A percentile compares a stretch with the other conserved stretches of the same genome.
phyloP scores from a whole-genome alignment of 208 protist genomes.

The Wallacemonas sp. region DNA sequence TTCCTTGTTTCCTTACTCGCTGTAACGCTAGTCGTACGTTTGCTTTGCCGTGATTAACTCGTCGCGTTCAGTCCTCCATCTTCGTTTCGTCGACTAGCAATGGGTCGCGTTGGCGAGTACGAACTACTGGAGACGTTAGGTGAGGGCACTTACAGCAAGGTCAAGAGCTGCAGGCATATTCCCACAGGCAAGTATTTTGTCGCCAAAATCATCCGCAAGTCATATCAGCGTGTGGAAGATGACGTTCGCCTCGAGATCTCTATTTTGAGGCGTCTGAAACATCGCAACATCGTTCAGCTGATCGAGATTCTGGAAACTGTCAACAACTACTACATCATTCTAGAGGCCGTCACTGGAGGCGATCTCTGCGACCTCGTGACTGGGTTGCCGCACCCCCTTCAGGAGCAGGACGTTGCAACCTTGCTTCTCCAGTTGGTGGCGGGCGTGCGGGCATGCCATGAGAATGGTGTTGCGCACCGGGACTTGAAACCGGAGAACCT shows the following conservation, averaged over 20 bases:
- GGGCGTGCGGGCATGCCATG: constrained; percentile 71
- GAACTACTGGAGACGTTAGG: constrained; percentile 80
- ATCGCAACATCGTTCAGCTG: constrained; percentile 83
- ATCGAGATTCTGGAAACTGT: constrained; percentile 81
- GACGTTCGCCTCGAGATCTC: constrained; percentile 84
- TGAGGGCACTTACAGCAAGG: constrained; percentile 76
- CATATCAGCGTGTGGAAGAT: constrained; percentile 58
- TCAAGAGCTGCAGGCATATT: constrained; percentile 78
- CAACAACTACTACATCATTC: constrained; percentile 90
- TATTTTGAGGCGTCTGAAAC: constrained; percentile 72
- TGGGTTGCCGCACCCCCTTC: constrained; percentile 42
- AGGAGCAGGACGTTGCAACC: constrained; percentile 61
- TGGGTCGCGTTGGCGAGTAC: constrained; percentile 84
- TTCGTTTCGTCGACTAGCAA: too few species aligned
- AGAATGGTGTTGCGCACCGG: constrained; percentile 88
- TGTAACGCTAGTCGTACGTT: neutral
- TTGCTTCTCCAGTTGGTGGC: constrained; percentile 77
- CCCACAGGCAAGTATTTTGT: constrained; percentile 68
- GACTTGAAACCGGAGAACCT: constrained; percentile 96
- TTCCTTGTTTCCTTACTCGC: neutral
- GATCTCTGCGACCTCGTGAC: constrained; percentile 82
- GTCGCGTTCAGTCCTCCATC: too few species aligned
- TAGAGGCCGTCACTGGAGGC: constrained; percentile 83
- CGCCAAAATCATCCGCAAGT: constrained; percentile 84
- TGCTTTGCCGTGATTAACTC: neutral